Base-by-base conservation (phyloP, 2,329 filamentous ascomycete species). In the Colletotrichum limetticola region DNA sequence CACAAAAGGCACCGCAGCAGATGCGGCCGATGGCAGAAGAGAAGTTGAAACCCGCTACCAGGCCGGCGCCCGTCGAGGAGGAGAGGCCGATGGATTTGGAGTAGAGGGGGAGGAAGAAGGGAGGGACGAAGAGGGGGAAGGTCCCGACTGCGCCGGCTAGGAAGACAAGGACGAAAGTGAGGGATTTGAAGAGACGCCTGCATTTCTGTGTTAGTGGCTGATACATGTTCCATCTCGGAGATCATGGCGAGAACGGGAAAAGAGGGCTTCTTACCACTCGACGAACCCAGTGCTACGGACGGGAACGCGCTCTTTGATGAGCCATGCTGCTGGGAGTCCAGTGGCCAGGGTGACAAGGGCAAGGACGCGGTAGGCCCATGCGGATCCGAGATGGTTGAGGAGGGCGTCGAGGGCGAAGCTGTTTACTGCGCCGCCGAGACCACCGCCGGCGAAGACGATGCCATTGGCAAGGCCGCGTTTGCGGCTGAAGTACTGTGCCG, bases 1-100 rank as follows among this genome's bases (percentile, higher is more conserved):
- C 90, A 72, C 87, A 89, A 1, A 86, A 78, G 26, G 88, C 81
- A 1, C 91, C 90, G 52, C 86, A 88, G 3, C 84, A 71, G 12
- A 92, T 83, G 7, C 91, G 84, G 0, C 91, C 90, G 5, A 90
- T 77, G 0, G 90, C 90, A 0, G 90, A 91, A 0, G 89, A 85
- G 28, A 90, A 86, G 78, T 90, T 91, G 82, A 91, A 92, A 1
- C 85, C 89, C 0, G 90, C 90, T 0, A 92, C 84, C 0, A 92
- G 81, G 12, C 83, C 89, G 0, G 90, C 90, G 0, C 90, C 90
- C 0, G 84, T 85, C 8, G 82, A 82, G 1, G 88, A 85, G 0
- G 85, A 83, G 8, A 92, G 80, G 0, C 88, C 87, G n/a, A 92
- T 82, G 0, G 89, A 88, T 4, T 83, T 80, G 32, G 84, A 85